Percentiles rank a stretch among this genome's conserved stretches.
Evolutionary conservation across 768 basidiomycete species (phyloP).

Genomic region (Gymnopilus junonius): DNA sequence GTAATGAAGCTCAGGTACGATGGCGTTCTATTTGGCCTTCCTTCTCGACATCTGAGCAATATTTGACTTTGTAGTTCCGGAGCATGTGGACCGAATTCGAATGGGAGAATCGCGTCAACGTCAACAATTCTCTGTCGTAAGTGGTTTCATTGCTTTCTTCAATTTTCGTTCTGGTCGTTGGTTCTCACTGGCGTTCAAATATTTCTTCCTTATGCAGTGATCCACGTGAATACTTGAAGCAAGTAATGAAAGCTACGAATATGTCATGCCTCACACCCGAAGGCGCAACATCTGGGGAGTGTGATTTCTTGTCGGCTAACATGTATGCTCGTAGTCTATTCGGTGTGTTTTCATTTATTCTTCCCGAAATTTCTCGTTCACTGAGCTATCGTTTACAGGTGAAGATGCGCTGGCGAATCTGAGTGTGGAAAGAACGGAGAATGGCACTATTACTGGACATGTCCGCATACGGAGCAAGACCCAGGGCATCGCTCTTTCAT

Average conservation of each 20-base stretch:
- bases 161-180: background rate
- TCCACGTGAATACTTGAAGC: constrained; percentile 87
- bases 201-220: constrained; percentile 57
- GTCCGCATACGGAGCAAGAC: constrained; percentile 97
- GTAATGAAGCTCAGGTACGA: constrained; percentile 89
- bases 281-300: constrained; percentile 93
- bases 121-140: constrained; percentile 81
- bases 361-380: background rate
- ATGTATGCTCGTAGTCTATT: constrained; percentile 96
- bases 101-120: constrained; percentile 99
- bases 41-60: background rate
- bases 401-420: constrained; percentile 97
- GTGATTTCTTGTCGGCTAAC: constrained; percentile 96
- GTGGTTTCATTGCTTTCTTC: constrained; percentile 34
- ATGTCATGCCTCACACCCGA: constrained; percentile 98
- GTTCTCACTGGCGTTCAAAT: constrained; percentile 1
- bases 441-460: constrained; percentile 85
- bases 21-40: constrained; percentile 5
- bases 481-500: constrained; percentile 92
- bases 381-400: constrained; percentile 47
- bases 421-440: constrained; percentile 86
- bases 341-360: constrained; percentile 54
- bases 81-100: constrained; percentile 99
- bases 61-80: constrained; percentile 65
- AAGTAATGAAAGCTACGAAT: constrained; percentile 96